Base-by-base conservation (phyloP, 176 grass and related monocot genomes). In the Ensete ventricosum region DNA sequence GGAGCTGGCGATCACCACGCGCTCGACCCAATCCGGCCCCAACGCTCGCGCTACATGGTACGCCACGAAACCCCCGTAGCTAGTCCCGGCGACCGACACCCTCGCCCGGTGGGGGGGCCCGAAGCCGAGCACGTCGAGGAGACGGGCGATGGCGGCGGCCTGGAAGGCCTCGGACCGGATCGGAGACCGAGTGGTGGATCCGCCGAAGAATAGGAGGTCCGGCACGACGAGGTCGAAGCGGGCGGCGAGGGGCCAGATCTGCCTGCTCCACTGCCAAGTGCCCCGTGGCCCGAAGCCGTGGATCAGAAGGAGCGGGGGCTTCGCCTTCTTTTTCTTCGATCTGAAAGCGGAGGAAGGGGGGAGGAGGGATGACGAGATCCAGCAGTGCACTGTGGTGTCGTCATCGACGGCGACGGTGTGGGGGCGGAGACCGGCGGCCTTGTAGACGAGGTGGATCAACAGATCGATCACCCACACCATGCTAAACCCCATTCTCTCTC, bases 161-260 rank as follows among this genome's bases (percentile, higher is more conserved):
- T 96, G 89, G 68, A 73, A 88, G 14, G 79, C 79, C 84, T 96
- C 92, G 20, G 92, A 81, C 27, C 92, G 71, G 11, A 16, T 75
- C 20, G 59, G 1, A 3, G 83, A 67, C 52, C 77, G 20, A 11
- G 88, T 82, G 82, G 71, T 52, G 63, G 92, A 96, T 24, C 80
- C 80, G 64, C 92, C 92, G 72, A 96, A 96, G 87, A 96, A 96
- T 78, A 96, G 68, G 78, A 96, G 92, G 82, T 96, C 87, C 1
- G 92, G 92, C 12, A 96, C 83, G 74, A 96, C 0, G 83, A 96
- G 80, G 78, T 90, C 84, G 92, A 89, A 92, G 82, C 69, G 89
- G 53, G 74, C 53, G 8, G 92, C 87, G 0, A 96, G 81, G 9
- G 80, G 72, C 21, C 26, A 50, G 67, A 96, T 85, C 89, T 96